These are phyloP conservation scores for Wolfiporia cocos DNA, from an alignment of 1,284 basidiomycete genomes.

Conservation along the genomic window DNA sequence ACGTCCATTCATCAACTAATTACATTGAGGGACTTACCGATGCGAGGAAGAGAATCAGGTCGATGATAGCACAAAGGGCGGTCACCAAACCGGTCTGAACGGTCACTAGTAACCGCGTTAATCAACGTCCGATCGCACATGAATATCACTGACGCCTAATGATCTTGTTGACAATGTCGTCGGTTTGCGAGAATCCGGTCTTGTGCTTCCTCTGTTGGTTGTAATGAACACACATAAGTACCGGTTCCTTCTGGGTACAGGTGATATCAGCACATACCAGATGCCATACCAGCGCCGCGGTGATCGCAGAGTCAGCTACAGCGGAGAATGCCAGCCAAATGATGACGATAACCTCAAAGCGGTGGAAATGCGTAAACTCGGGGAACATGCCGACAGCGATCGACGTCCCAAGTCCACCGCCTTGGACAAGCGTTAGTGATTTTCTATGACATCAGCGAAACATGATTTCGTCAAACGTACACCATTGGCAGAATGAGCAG, in stretches of 20 bases:
- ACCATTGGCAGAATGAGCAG: constrained; percentile 26
- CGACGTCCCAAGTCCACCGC: constrained; percentile 28
- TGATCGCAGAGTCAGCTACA: constrained; percentile 27
- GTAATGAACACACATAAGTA: neutral
- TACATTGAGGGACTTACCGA: constrained; percentile 15
- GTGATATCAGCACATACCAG: constrained; percentile 15
- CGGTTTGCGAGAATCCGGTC: constrained; percentile 28
- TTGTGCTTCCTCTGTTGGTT: constrained; percentile 34
- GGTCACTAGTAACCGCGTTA: constrained; percentile 20
- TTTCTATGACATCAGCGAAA: no score
- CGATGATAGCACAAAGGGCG: constrained; percentile 26
- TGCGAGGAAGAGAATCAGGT: constrained; percentile 26
- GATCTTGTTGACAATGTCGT: constrained; percentile 33
- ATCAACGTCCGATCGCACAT: neutral
- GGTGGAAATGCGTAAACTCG: constrained; percentile 29
- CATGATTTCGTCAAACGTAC: constrained; percentile 17
- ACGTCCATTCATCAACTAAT: no score
- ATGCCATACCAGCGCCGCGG: constrained; percentile 26
- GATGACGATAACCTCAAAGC: constrained; percentile 31
- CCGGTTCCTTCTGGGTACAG: neutral
- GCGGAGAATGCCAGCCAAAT: constrained; percentile 30
- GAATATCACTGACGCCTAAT: constrained; percentile 31
- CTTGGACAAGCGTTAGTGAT: constrained; percentile 12
- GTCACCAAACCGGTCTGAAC: constrained; percentile 31
- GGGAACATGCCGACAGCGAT: constrained; percentile 30